Base-by-base conservation (phyloP, 1,284 basidiomycete species). In the Microstroma glucosiphilum region DNA sequence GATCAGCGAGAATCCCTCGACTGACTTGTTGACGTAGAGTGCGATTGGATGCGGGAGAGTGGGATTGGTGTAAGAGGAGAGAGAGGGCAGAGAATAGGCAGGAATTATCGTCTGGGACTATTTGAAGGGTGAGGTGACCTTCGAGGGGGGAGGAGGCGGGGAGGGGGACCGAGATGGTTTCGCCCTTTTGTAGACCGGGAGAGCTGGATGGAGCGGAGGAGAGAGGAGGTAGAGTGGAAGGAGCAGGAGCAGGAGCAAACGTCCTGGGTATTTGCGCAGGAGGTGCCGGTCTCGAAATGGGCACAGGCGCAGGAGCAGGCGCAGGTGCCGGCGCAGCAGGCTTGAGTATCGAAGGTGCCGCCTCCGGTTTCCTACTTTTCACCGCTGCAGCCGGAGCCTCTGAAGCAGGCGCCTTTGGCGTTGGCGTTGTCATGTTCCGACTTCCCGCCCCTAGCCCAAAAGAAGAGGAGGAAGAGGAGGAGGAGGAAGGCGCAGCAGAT, bases 51-150 rank as follows among this genome's bases (percentile, higher is more conserved):
- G 63, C 62, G 8, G 53, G 25, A 6, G 61, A 63, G 21, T 69
- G 25, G 7, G 56, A 55, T 7, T 68, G 62, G 0, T 62, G 25
- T 48, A 68, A 59, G 30, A 71, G 58, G 40, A 58, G 63, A 30
- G 61, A 60, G 15, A 73, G 42, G 11, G 68, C 63, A 60, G 69
- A 64, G 64, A 72, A 75, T 0, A 75, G 64, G 25, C 72, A 75
- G 8, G 66, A 66, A 41, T 75, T 75, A 62, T 75, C 72, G 58
- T 75, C 72, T 0, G 71, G 71, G 6, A 75, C 70, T 0, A 66
- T 57, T 59, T 67, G 65, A 26, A 73, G 62, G 2, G 64, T 54
- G 1, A 73, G 60, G 1, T 30, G 42, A 3, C 58, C 61, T 6
- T 15, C 13, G 2, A 25, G 25, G 21, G 51, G 51, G 7, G 26